A percentile compares a stretch with the other conserved stretches of the same genome.
These are phyloP conservation scores for Tulasnella sp. DNA, from an alignment of 768 basidiomycete genomes.

Conservation along the genomic window DNA sequence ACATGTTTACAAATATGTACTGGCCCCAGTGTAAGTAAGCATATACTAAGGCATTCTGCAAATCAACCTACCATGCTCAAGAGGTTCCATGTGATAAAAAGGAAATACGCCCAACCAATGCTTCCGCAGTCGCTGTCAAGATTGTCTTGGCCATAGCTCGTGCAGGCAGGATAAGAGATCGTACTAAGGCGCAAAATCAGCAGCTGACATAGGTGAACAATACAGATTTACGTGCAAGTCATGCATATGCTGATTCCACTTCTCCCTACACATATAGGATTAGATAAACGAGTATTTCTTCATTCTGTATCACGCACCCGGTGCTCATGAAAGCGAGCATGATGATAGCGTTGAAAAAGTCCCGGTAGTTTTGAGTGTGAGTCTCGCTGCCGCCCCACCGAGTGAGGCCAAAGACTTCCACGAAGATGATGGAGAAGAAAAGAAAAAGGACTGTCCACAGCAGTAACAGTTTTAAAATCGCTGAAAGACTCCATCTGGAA, in stretches of 20 bases:
- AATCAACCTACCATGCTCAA: slow-evolving; percentile 73
- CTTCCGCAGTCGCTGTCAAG: slow-evolving; percentile 86
- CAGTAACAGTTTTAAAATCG: slow-evolving; percentile 75
- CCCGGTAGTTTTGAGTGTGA: slow-evolving; percentile 70
- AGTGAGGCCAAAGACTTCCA: slow-evolving; percentile 89
- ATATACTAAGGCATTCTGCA: not conserved
- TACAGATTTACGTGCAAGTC: slow-evolving; percentile 64
- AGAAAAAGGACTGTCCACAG: slow-evolving; percentile 89
- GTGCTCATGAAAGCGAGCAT: slow-evolving; percentile 92
- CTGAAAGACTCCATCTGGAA: slow-evolving; percentile 74
- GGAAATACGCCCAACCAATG: slow-evolving; percentile 68
- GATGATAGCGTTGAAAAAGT: slow-evolving; percentile 72
- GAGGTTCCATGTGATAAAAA: slow-evolving; percentile 94
- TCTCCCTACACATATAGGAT: slow-evolving; percentile 55
- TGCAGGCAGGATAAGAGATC: slow-evolving; percentile 75
- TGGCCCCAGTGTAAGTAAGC: slow-evolving; percentile 37
- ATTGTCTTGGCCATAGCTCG: slow-evolving; percentile 47
- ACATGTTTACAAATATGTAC: slow-evolving; percentile 97
- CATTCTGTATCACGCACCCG: slow-evolving; percentile 54
- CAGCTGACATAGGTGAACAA: not conserved
- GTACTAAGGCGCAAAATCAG: slow-evolving; percentile 48
- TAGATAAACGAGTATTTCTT: not conserved
- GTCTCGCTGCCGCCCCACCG: slow-evolving; percentile 74
- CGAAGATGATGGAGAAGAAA: slow-evolving; percentile 82
- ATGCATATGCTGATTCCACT: slow-evolving; percentile 98